phyloP scores from a whole-genome alignment of 1,284 basidiomycete genomes.

The Trichosporon faecale region DNA sequence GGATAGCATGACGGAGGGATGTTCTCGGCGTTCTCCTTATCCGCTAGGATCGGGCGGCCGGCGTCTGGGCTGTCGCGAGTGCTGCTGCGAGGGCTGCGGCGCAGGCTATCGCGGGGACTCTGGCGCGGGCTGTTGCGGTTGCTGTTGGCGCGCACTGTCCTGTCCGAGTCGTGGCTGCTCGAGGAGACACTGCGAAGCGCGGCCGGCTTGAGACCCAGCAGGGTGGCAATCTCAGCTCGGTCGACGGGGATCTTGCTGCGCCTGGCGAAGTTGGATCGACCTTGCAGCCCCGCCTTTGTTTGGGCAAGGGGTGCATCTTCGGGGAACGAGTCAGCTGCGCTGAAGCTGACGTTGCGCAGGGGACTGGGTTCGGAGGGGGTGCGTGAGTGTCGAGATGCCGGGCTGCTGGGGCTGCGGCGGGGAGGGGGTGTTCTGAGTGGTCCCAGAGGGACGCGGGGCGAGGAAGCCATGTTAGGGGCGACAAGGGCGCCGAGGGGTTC shows the following conservation, averaged over 20 bases:
- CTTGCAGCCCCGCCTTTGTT: background rate
- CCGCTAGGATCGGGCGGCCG: background rate
- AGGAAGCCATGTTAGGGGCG: background rate
- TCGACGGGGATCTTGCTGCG: background rate
- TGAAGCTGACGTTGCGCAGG: background rate
- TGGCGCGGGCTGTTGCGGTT: background rate
- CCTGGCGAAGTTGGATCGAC: background rate
- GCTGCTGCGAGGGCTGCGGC: background rate
- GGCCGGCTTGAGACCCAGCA: background rate
- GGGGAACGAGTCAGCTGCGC: background rate
- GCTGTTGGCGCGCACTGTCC: background rate
- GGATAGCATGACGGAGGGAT: background rate
- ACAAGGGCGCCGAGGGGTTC: background rate
- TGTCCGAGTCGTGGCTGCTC: background rate
- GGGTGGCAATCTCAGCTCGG: background rate
- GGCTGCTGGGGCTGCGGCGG: background rate
- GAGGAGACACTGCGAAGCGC: background rate
- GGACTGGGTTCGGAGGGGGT: slow-evolving; percentile 4
- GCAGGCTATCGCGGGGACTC: background rate
- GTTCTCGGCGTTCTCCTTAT: background rate
- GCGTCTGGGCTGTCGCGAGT: background rate
- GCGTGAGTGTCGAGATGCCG: background rate
- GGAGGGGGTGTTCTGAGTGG: background rate
- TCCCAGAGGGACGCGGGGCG: background rate
- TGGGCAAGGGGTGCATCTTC: background rate